Conservation (phyloP, 306 rosid species). For the Castanopsis chinensis region DNA sequence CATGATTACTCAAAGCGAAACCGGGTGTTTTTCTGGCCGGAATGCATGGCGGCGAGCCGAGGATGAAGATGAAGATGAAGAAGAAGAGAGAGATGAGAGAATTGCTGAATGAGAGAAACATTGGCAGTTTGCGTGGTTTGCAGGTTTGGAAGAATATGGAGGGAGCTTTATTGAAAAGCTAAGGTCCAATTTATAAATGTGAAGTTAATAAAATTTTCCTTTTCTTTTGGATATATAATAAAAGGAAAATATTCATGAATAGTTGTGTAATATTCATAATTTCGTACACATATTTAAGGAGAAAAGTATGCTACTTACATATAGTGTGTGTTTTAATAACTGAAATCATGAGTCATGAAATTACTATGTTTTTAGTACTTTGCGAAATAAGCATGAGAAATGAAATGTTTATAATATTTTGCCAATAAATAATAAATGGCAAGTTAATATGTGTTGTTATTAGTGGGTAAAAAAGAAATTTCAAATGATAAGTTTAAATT, state of each 20-base stretch:
- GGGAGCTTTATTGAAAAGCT: conserved; percentile 33
- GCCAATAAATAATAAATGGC: accelerated
- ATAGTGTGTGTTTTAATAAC: too few species aligned
- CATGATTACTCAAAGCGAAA: not conserved
- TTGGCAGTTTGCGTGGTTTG: conserved; percentile 19
- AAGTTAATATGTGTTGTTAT: accelerated
- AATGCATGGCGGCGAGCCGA: conserved; percentile 18
- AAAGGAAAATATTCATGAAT: not conserved
- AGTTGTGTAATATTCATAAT: too few species aligned
- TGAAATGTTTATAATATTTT: too few species aligned
- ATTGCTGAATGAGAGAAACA: conserved; percentile 31
- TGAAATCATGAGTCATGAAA: too few species aligned
- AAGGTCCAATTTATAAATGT: conserved; percentile 14
- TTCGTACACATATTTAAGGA: too few species aligned
- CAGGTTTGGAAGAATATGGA: conserved; percentile 10
- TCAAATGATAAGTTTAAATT: too few species aligned
- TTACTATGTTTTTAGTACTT: too few species aligned
- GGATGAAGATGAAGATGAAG: conserved; percentile 29
- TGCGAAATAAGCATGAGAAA: too few species aligned
- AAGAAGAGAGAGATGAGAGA: conserved; percentile 7
- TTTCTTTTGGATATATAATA: not conserved
- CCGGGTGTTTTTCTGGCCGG: conserved; percentile 7
- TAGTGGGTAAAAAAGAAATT: too few species aligned
- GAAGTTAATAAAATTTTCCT: conserved; percentile 20
- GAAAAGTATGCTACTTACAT: too few species aligned